These are phyloP conservation scores for Citrullus amarus DNA, from an alignment of 306 rosid genomes.

Conservation along the genomic window DNA sequence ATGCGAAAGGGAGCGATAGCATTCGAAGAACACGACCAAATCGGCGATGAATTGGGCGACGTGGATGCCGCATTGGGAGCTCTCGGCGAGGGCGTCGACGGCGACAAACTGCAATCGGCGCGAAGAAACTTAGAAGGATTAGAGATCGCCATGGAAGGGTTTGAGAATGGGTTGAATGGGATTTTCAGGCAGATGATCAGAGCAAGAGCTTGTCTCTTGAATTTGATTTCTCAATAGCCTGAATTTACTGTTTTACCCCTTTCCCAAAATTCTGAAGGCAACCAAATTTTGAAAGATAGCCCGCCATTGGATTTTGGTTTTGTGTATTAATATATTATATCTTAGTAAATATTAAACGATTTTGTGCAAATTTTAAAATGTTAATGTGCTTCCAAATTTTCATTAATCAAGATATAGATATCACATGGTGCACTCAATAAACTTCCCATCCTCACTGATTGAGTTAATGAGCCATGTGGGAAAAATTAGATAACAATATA, in stretches of 20 bases:
- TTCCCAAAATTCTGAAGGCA: neutral
- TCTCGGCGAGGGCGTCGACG: constrained; percentile 13
- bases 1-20: constrained; percentile 25
- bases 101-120: constrained; percentile 19
- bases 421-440: too few species aligned
- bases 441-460: too few species aligned
- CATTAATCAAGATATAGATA: too few species aligned
- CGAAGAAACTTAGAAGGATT: constrained; percentile 28
- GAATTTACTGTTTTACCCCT: neutral
- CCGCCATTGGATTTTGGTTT: neutral
- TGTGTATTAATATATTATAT: neutral
- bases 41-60: constrained; percentile 28
- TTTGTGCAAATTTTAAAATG: neutral
- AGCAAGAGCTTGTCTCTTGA: constrained; percentile 47
- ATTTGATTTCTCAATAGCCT: constrained; percentile 36
- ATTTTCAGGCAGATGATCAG: constrained; percentile 48
- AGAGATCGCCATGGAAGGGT: constrained; percentile 33
- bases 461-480: too few species aligned
- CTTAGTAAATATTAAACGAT: neutral
- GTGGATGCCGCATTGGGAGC: constrained; percentile 28
- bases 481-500: too few species aligned
- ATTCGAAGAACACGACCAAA: constrained; percentile 22
- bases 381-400: too few species aligned
- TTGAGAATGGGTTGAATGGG: constrained; percentile 42
- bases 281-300: neutral